These are phyloP conservation scores for Ramaria sp. DNA, from an alignment of 768 basidiomycete species.

Conservation along the genomic window DNA sequence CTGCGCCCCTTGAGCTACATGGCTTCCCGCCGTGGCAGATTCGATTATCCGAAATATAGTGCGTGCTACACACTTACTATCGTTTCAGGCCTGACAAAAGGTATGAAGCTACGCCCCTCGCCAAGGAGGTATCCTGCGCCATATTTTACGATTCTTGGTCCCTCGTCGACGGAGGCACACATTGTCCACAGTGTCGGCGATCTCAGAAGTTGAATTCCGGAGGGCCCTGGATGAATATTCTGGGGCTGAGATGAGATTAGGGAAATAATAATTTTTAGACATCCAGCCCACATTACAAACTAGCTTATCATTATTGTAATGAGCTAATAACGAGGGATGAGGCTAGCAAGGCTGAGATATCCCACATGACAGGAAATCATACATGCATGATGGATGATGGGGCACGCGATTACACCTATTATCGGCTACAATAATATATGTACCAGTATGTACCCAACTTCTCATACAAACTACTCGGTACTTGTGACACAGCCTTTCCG, in stretches of 20 bases:
- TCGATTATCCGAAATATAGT: conserved; percentile 75
- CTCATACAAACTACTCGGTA: too few species aligned
- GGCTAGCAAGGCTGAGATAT: too few species aligned
- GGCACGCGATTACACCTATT: too few species aligned
- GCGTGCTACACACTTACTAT: conserved; percentile 19
- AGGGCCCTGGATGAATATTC: conserved; percentile 66
- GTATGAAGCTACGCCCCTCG: conserved; percentile 1
- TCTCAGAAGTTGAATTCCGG: conserved; percentile 37
- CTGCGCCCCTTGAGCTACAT: conserved; percentile 49
- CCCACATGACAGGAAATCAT: too few species aligned
- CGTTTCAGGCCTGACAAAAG: not conserved
- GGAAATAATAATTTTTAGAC: conserved; percentile 36
- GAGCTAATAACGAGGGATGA: too few species aligned
- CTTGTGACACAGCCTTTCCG: too few species aligned
- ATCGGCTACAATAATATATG: too few species aligned
- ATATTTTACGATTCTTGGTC: not conserved
- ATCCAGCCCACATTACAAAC: not conserved
- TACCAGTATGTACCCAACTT: too few species aligned
- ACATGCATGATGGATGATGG: too few species aligned
- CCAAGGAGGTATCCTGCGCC: conserved; percentile 1
- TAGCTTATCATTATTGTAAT: not conserved
- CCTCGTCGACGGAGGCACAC: not conserved
- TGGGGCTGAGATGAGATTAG: conserved; percentile 66
- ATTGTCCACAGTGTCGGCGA: conserved; percentile 5
- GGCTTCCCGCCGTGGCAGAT: conserved; percentile 84